phyloP scores from a whole-genome alignment of 306 rosid species.

The Styphnolobium japonicum region DNA sequence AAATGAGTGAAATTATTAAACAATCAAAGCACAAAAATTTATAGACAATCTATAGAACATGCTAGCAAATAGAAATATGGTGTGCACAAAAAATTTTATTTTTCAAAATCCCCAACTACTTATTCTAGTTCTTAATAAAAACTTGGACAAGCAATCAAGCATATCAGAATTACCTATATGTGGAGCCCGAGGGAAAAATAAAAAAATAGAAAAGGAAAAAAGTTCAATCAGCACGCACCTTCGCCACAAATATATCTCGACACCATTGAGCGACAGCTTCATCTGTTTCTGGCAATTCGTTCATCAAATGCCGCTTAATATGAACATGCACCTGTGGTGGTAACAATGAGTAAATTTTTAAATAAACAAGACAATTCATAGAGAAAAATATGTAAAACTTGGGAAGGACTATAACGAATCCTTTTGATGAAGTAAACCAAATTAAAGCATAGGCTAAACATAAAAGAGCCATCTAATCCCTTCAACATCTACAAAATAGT shows the following conservation, averaged over 20 bases:
- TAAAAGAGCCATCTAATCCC: background rate
- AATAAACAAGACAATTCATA: background rate
- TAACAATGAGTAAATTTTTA: background rate
- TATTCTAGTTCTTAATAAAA: background rate
- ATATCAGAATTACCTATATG: background rate
- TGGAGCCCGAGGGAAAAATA: background rate
- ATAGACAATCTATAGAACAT: background rate
- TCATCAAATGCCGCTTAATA: constrained; percentile 83
- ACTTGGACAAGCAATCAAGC: background rate
- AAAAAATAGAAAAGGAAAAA: background rate
- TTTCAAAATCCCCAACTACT: background rate
- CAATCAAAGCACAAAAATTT: background rate
- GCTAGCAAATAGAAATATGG: background rate
- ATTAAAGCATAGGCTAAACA: background rate
- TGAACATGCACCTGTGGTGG: constrained; percentile 80
- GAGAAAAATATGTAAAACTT: background rate
- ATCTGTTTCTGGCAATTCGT: constrained; percentile 81
- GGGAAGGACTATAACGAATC: background rate
- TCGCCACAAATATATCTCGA: constrained; percentile 75
- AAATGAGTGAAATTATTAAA: background rate
- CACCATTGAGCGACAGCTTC: constrained; percentile 97
- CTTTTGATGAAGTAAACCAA: constrained; percentile 1
- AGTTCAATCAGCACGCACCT: constrained; percentile 44
- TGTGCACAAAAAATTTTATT: background rate
- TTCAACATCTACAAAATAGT: background rate